Percentiles rank a stretch among this genome's conserved stretches.
phyloP scores from a whole-genome alignment of 1,284 basidiomycete genomes.

The Termitomyces sp. region DNA sequence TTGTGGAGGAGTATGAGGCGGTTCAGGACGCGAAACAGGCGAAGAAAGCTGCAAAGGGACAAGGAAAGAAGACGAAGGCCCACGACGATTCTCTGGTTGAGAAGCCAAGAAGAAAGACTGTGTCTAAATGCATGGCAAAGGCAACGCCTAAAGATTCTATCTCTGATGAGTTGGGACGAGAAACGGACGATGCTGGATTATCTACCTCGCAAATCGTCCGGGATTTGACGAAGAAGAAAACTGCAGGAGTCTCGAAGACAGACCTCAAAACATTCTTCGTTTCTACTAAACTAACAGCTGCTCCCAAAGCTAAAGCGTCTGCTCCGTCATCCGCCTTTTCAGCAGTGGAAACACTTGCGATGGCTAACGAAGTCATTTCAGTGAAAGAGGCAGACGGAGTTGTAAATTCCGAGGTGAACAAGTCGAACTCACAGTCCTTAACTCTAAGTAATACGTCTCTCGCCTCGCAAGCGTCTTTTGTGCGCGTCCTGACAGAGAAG shows the following conservation, averaged over 20 bases:
- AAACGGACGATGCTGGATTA: neutral
- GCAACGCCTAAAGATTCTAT: neutral
- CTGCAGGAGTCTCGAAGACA: neutral
- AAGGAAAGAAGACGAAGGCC: slow-evolving; percentile 19
- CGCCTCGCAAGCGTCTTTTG: neutral
- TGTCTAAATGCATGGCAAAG: neutral
- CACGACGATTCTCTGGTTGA: neutral
- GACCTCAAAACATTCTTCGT: slow-evolving; percentile 12
- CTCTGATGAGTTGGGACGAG: neutral
- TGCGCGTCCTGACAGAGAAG: slow-evolving; percentile 11
- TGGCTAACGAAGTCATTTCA: neutral
- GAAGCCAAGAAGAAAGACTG: neutral
- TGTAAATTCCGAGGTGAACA: neutral
- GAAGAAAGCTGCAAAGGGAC: slow-evolving; percentile 42
- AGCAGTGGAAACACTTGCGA: neutral
- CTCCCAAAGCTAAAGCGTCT: neutral
- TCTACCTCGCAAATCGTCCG: slow-evolving; percentile 3
- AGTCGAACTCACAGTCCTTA: neutral
- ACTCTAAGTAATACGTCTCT: neutral
- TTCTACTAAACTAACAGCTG: slow-evolving; percentile 7
- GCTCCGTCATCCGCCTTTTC: neutral
- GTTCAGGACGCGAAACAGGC: slow-evolving; percentile 41
- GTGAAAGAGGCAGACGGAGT: neutral
- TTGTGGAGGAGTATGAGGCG: slow-evolving; percentile 59
- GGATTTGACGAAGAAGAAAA: slow-evolving; percentile 15